Base-by-base conservation (phyloP, 345 rosid genomes). In the Murraya paniculata region DNA sequence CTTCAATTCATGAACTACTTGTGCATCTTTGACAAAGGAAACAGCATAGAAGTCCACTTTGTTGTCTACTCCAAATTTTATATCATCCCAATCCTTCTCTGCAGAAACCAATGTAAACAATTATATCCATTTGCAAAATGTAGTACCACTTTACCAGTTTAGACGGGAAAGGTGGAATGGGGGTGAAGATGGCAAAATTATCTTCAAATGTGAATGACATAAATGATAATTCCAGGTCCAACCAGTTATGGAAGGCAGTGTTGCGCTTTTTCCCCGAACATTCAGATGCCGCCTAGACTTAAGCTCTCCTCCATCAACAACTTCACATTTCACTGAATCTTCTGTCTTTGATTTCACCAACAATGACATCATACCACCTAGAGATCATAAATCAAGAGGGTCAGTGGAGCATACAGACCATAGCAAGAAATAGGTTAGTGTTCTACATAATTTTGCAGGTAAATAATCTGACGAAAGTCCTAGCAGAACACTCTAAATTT, bases 31-130 rank as follows among this genome's bases (percentile, higher is more conserved):
- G 65, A 97, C 99, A 69, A 97, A 93, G 38, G 98, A 97, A 86
- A 97, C 98, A 35, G 98, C 99, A 84, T 94, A 93, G 78, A 91
- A 97, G 86, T 94, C 98, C 64, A 97, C 98, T 90, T 88, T 75
- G 82, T 94, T 94, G 86, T 97, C 97, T 71, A 94, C 99, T 79
- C 99, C 98, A 77, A 97, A 97, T 82, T 91, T 97, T 83, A 97
- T 94, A 84, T 94, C 99, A 82, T 97, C 98, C 99, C 99, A 94
- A 79, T 97, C 99, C 89, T 97, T 97, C 60, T 97, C 98, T 97
- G 94, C 83, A 77, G 57, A 78, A 70, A 85, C 55, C 55, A 78
- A 4, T 7, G 18, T 39, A 38, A 83, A 71, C 60, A 27, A 16
- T 70, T 67, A 77, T 8, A 18, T 41, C 27, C 24, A 60, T 76